phyloP scores from a whole-genome alignment of 768 basidiomycete species.

The Rhodosporidiobolus odoratus region DNA sequence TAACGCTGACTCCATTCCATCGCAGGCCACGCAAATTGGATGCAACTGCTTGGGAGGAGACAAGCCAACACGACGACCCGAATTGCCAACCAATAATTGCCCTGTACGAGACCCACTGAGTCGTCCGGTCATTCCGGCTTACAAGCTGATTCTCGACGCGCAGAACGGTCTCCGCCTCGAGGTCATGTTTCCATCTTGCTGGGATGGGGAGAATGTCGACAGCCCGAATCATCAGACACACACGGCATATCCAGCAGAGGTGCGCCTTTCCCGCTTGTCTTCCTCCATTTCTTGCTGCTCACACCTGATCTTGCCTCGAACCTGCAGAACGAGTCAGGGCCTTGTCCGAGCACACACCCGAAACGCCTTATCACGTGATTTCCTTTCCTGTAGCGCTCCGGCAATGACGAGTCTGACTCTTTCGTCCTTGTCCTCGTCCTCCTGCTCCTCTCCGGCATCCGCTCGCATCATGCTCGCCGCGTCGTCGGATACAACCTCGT shows the following conservation, averaged over 20 bases:
- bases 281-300: no score
- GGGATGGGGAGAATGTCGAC: slow-evolving; percentile 19
- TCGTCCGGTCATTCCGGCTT: neutral
- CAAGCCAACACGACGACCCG: neutral
- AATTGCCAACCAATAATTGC: slow-evolving; percentile 9
- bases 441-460: no score
- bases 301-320: no score
- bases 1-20: no score
- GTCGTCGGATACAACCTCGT: no score
- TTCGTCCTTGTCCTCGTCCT: neutral
- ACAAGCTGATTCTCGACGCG: neutral
- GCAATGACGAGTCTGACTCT: no score
- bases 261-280: no score
- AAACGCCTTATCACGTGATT: slow-evolving; percentile 23
- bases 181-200: slow-evolving; percentile 35
- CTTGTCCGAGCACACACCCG: slow-evolving; percentile 21
- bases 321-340: slow-evolving; percentile 3
- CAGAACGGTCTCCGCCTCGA: slow-evolving; percentile 31
- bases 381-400: slow-evolving; percentile 18
- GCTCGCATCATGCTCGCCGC: no score
- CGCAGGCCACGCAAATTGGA: slow-evolving; percentile 10
- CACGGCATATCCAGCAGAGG: slow-evolving; percentile 12
- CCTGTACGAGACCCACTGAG: slow-evolving; percentile 1
- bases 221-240: slow-evolving; percentile 14
- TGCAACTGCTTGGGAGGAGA: slow-evolving; percentile 17